Conservation (phyloP, 2,329 filamentous ascomycete genomes). For the Mycosphaerelloides madeirae region DNA sequence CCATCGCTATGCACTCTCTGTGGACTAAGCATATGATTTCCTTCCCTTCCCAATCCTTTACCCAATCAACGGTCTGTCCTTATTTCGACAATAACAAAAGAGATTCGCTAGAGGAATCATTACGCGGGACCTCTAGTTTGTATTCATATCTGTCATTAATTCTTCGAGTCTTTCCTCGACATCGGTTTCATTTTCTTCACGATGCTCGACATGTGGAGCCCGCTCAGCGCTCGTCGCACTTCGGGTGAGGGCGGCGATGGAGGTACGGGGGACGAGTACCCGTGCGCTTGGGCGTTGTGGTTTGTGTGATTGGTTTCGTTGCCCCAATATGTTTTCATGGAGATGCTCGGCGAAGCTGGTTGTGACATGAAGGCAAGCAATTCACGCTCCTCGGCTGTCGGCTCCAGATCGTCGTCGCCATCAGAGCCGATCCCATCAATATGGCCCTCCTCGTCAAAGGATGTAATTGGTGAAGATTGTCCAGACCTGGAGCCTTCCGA, state of each 20-base stretch:
- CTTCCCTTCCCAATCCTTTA: too few species aligned
- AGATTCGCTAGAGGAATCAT: too few species aligned
- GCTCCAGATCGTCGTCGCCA: conserved; percentile 1
- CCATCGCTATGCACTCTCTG: too few species aligned
- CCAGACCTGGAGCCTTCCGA: conserved; percentile 20
- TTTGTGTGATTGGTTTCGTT: neutral
- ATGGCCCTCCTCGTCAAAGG: conserved; percentile 20
- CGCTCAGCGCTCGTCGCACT: conserved; percentile 9
- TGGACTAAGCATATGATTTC: too few species aligned
- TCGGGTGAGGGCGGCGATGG: conserved; percentile 13
- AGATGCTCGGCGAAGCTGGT: conserved; percentile 19
- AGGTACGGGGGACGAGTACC: neutral
- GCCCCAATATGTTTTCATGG: conserved; percentile 17
- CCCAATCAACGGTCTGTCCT: too few species aligned
- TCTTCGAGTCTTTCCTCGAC: too few species aligned
- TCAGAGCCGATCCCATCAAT: conserved; percentile 11
- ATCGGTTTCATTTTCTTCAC: neutral
- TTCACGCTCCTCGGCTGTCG: conserved; percentile 3
- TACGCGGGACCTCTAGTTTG: too few species aligned
- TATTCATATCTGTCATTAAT: too few species aligned
- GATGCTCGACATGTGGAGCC: conserved; percentile 17
- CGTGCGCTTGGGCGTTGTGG: neutral
- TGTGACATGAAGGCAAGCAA: conserved; percentile 18
- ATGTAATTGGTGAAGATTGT: conserved; percentile 19
- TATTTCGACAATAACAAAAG: too few species aligned